Percentiles rank a stretch among this genome's conserved stretches.
Evolutionary conservation across 805 yeast genomes (phyloP).

Genomic region (Wickerhamomyces queroliae): DNA sequence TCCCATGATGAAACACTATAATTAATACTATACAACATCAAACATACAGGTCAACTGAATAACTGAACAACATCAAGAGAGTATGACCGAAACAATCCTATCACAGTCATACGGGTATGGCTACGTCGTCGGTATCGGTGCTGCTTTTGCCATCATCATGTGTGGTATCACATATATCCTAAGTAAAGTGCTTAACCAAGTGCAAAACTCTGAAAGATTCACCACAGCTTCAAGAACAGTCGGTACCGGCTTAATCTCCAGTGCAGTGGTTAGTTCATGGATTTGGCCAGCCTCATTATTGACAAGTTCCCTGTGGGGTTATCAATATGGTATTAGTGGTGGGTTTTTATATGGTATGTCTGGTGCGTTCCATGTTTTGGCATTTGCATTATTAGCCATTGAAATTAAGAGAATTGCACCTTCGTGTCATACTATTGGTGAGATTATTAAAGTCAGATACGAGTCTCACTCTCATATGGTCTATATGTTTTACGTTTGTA

Average conservation of each 20-base stretch:
- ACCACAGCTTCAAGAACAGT: conserved; percentile 36
- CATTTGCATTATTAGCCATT: conserved; percentile 31
- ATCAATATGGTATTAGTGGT: conserved; percentile 37
- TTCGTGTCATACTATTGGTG: conserved; percentile 35
- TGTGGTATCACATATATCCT: conserved; percentile 25
- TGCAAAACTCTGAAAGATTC: conserved; percentile 35
- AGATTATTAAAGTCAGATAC: conserved; percentile 30
- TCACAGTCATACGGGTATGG: conserved; percentile 24
- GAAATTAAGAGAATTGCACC: conserved; percentile 37
- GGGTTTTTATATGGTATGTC: conserved; percentile 27
- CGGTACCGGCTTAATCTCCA: conserved; percentile 35
- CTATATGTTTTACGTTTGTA: conserved; percentile 29
- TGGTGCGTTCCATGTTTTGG: conserved; percentile 30
- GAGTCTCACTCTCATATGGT: conserved; percentile 31
- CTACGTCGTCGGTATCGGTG: conserved; percentile 33
- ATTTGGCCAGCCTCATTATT: conserved; percentile 39
- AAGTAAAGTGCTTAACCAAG: conserved; percentile 31
- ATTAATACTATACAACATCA: too few species aligned
- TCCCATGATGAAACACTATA: too few species aligned
- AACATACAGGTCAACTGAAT: too few species aligned
- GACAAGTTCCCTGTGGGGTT: conserved; percentile 33
- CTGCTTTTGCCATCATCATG: conserved; percentile 33
- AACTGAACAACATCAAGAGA: too few species aligned
- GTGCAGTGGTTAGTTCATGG: conserved; percentile 41
- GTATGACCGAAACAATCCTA: too few species aligned